A percentile compares a stretch with the other conserved stretches of the same genome.
Evolutionary conservation across 1,139 yeast species (phyloP).

Genomic region (Meyerozyma carpophila): DNA sequence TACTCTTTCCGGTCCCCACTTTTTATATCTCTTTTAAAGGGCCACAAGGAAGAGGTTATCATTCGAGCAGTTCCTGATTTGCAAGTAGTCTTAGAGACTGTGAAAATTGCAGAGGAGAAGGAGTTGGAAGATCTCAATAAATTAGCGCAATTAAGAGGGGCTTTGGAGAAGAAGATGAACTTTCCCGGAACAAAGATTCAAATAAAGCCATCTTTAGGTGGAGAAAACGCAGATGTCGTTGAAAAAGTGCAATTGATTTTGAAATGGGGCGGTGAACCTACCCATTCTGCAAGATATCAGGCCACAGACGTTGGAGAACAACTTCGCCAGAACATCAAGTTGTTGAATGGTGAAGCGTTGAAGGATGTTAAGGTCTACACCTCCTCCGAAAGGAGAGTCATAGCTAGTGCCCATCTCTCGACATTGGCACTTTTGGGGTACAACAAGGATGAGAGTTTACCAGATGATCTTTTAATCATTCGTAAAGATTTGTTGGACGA

Average conservation of each 20-base stretch:
- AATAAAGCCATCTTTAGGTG: constrained; percentile 77
- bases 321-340: constrained; percentile 82
- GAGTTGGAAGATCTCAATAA: constrained; percentile 77
- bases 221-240: constrained; percentile 48
- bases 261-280: constrained; percentile 99
- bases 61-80: constrained; percentile 86
- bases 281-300: constrained; percentile 94
- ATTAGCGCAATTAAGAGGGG: constrained; percentile 67
- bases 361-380: constrained; percentile 84
- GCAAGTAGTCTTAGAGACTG: constrained; percentile 79
- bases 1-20: constrained; percentile 87
- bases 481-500: constrained; percentile 92
- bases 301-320: constrained; percentile 95
- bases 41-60: constrained; percentile 93
- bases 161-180: constrained; percentile 81
- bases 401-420: constrained; percentile 87
- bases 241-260: constrained; percentile 93
- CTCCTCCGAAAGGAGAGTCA: constrained; percentile 90
- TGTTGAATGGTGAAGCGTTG: constrained; percentile 79
- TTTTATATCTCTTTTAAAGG: constrained; percentile 82
- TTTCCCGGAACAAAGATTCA: constrained; percentile 98
- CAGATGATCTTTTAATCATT: constrained; percentile 74
- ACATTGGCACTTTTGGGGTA: constrained; percentile 76
- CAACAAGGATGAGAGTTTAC: constrained; percentile 52
- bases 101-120: constrained; percentile 73